phyloP scores from a whole-genome alignment of 2,329 filamentous ascomycete genomes.

The Colletotrichum godetiae region DNA sequence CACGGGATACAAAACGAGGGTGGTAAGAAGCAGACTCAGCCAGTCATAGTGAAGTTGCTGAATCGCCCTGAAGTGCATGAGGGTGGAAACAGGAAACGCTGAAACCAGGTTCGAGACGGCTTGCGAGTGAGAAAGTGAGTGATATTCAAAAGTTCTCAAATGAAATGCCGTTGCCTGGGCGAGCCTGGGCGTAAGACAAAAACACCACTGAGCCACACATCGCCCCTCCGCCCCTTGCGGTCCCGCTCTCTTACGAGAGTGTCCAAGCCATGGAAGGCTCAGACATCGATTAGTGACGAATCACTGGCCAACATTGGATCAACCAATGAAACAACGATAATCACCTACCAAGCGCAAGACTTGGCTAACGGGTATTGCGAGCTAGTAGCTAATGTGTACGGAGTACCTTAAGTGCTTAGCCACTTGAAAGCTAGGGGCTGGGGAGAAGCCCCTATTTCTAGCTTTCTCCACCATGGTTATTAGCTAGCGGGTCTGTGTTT shows the following conservation, averaged over 20 bases:
- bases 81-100: background rate
- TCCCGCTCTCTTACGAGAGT: background rate
- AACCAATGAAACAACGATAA: background rate
- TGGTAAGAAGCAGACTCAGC: background rate
- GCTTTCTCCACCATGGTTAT: background rate
- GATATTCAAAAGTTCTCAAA: background rate
- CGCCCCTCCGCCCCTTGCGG: background rate
- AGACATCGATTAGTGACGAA: background rate
- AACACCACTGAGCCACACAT: background rate
- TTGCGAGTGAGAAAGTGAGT: background rate
- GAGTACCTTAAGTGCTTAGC: no score
- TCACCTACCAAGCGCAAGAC: background rate
- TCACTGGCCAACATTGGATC: background rate
- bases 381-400: no score
- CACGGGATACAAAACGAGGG: background rate
- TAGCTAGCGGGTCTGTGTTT: background rate
- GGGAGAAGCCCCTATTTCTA: background rate
- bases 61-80: background rate
- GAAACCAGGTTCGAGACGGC: background rate
- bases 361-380: background rate
- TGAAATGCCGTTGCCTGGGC: background rate
- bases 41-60: background rate
- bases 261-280: background rate
- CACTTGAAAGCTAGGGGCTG: background rate
- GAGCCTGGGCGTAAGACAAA: background rate